Evolutionary conservation across 1,139 yeast genomes (phyloP), one percentile per base, ranked within the genome.

Genomic region (Diutina sp.): DNA sequence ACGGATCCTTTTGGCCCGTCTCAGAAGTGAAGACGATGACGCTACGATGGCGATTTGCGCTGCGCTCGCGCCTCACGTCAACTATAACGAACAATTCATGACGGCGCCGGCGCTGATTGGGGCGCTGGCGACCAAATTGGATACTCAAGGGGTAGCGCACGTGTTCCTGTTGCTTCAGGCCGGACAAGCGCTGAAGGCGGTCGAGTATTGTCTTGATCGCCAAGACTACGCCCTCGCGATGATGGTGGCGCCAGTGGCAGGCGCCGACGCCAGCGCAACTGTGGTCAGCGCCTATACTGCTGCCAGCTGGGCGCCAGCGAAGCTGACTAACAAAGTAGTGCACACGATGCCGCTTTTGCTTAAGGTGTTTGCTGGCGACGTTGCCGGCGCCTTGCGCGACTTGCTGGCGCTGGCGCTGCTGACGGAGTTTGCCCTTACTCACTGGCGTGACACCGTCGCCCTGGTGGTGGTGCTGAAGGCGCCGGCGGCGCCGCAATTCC

Each of bases 151-250:
- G 0, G 62, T 71, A 3, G 71, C 68, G 55, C 63, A 67, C 18
- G 70, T 73, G 1, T 74, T 74, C 60, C 62, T 65, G 35, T 65
- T 73, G 57, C 60, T 87, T 56, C 86, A 83, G 64, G 66, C 71
- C 1, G 97, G 97, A 1, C 77, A 84, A 58, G 78, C 83, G 29
- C 83, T 80, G 25, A 79, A 76, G 3, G 97, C 97, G 0, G 70
- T 90, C 57, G 75, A 79, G 35, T 72, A 75, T 58, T 82, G 95
- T 1, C 67, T 90, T 41, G 76, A 79, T 2, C 79, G 80, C 58
- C 80, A 83, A 14, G 88, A 89, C 60, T 90, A 90, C 87, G 83
- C 95, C 0, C 76, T 90, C 66, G 87, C 96, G 0, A 68, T 91
- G 57, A 69, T 90, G 48, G 72, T 91, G 58, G 85, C 95, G 1